Evolutionary conservation across 139 green algal species (phyloP).

Genomic region (Chlorella sp.): DNA sequence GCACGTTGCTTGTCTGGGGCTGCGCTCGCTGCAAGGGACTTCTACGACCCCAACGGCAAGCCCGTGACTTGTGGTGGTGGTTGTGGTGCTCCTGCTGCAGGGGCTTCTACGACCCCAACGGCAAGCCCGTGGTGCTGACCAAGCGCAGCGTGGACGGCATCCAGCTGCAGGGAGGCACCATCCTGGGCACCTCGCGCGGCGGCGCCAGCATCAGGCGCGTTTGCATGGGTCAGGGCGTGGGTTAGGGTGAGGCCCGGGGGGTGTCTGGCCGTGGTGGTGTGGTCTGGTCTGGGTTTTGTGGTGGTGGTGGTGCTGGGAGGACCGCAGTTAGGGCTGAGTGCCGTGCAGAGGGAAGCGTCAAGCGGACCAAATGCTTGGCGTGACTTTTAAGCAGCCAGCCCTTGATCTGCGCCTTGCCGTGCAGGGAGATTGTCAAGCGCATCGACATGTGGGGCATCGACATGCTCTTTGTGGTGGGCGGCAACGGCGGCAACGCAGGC

Average conservation of each 20-base stretch:
- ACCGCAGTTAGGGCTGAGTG: too few species aligned
- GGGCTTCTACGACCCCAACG: conserved; percentile 54
- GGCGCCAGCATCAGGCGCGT: conserved; percentile 86
- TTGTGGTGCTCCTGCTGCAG: conserved; percentile 1
- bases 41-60: too few species aligned
- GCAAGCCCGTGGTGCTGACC: conserved; percentile 82
- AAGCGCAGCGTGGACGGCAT: conserved; percentile 83
- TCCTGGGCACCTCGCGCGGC: conserved; percentile 90
- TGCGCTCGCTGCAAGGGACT: too few species aligned
- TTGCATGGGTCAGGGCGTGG: too few species aligned
- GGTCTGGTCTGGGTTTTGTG: neutral
- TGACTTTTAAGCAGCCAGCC: too few species aligned
- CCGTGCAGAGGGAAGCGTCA: too few species aligned
- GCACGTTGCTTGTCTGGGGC: too few species aligned
- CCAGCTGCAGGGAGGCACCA: conserved; percentile 92
- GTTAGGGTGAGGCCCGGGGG: neutral
- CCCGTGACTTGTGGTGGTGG: too few species aligned
- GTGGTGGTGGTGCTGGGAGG: conserved; percentile 59
- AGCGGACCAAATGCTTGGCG: too few species aligned
- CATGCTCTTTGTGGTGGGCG: conserved; percentile 94
- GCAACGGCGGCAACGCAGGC: conserved; percentile 80
- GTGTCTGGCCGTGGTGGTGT: neutral
- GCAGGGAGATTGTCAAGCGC: conserved; percentile 82
- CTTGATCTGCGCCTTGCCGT: too few species aligned
- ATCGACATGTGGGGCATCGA: conserved; percentile 95